Conservation (phyloP, 192 early-diverging fungal species). For the Linnemannia elongata region DNA sequence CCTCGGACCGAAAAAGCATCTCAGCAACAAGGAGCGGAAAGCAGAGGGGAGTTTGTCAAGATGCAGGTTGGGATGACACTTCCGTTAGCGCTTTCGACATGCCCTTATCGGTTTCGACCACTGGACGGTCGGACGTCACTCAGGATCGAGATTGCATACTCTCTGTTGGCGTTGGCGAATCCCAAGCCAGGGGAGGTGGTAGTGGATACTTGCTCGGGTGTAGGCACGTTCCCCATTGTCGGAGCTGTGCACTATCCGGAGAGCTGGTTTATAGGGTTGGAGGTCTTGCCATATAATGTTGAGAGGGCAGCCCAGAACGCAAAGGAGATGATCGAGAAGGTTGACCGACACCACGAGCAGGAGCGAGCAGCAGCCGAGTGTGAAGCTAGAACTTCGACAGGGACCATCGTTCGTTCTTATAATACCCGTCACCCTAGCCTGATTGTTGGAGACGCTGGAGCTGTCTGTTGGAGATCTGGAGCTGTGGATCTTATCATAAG, state of each 20-base stretch:
- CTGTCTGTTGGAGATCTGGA: constrained; percentile 19
- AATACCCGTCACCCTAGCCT: constrained; percentile 5
- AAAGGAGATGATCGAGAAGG: constrained; percentile 20
- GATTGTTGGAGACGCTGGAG: constrained; percentile 38
- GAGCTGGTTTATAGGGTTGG: constrained; percentile 55
- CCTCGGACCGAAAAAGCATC: not conserved
- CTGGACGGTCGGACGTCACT: constrained; percentile 58
- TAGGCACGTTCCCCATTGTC: constrained; percentile 56
- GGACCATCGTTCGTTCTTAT: not conserved
- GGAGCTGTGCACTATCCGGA: constrained; percentile 56
- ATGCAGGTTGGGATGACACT: constrained; percentile 43
- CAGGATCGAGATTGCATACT: constrained; percentile 60
- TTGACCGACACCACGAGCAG: not conserved
- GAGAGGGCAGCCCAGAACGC: constrained; percentile 39
- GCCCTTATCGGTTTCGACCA: constrained; percentile 57
- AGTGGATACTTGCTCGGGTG: constrained; percentile 61
- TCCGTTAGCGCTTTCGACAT: constrained; percentile 27
- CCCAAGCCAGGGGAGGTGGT: constrained; percentile 59
- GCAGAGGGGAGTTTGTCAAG: not conserved
- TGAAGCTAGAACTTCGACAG: not conserved
- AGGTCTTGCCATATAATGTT: constrained; percentile 34
- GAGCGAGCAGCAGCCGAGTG: not conserved
- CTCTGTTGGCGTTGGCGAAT: constrained; percentile 39
- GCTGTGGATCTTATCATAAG: constrained; percentile 44
- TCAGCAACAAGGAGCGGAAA: not conserved